Percentiles rank a stretch among this genome's conserved stretches.
Evolutionary conservation across 2,329 filamentous ascomycete genomes (phyloP).

Genomic region (Botrytis pseudocinerea): DNA sequence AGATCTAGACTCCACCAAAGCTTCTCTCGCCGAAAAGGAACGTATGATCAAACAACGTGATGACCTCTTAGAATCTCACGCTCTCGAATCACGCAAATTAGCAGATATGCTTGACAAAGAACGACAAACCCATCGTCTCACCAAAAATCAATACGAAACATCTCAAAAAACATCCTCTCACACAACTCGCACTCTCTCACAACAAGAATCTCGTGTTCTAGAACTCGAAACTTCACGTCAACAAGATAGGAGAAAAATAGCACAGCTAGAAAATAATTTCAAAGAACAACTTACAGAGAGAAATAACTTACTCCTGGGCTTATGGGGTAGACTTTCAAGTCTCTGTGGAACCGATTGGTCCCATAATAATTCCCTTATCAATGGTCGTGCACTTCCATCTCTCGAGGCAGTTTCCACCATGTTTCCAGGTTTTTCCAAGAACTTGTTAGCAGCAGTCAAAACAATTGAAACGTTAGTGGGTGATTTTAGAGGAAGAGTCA

Average conservation of each 20-base stretch:
- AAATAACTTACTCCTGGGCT: slow-evolving; percentile 80
- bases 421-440: slow-evolving; percentile 85
- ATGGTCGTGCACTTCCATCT: slow-evolving; percentile 78
- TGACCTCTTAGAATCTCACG: slow-evolving; percentile 81
- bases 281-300: slow-evolving; percentile 87
- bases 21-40: slow-evolving; percentile 84
- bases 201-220: slow-evolving; percentile 78
- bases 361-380: slow-evolving; percentile 84
- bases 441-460: slow-evolving; percentile 82
- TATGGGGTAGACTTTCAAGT: slow-evolving; percentile 85
- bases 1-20: slow-evolving; percentile 77
- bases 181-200: slow-evolving; percentile 79
- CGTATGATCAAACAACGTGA: slow-evolving; percentile 88
- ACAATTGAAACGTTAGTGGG: slow-evolving; percentile 79
- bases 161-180: slow-evolving; percentile 86
- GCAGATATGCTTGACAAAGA: slow-evolving; percentile 91
- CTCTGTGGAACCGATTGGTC: slow-evolving; percentile 92
- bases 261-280: slow-evolving; percentile 71
- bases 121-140: slow-evolving; percentile 77
- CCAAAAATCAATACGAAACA: slow-evolving; percentile 84
- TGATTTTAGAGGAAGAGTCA: slow-evolving; percentile 77
- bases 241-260: slow-evolving; percentile 75
- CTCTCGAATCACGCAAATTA: slow-evolving; percentile 80
- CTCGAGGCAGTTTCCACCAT: slow-evolving; percentile 84
- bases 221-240: slow-evolving; percentile 82